These are phyloP conservation scores for Aspergillus campestris DNA, from an alignment of 495 filamentous ascomycete genomes.

Conservation along the genomic window DNA sequence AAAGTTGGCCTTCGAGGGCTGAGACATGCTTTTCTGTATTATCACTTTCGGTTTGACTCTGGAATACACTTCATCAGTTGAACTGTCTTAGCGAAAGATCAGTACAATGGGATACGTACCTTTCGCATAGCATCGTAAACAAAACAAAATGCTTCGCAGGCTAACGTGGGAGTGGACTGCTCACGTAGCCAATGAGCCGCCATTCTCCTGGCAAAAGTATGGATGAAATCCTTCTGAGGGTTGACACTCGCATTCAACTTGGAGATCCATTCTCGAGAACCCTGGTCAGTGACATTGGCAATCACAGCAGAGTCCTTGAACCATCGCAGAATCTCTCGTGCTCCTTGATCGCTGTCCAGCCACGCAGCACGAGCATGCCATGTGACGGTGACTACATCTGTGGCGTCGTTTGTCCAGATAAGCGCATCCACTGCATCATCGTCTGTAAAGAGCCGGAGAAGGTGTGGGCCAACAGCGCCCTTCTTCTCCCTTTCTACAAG, in stretches of 20 bases:
- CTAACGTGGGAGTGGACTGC: constrained; percentile 2
- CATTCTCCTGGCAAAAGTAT: constrained; percentile 8
- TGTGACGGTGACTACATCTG: background rate
- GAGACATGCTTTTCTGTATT: background rate
- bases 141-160: constrained; percentile 11
- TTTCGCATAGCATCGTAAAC: constrained; percentile 5
- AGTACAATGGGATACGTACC: constrained; percentile 2
- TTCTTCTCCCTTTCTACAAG: constrained; percentile 25
- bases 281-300: constrained; percentile 12
- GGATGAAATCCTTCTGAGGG: constrained; percentile 14
- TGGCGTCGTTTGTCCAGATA: constrained; percentile 15
- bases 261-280: constrained; percentile 6
- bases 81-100: too few relatives aligned
- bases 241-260: constrained; percentile 8
- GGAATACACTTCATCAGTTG: too few relatives aligned
- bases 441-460: constrained; percentile 24
- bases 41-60: too few relatives aligned
- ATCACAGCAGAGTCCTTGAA: constrained; percentile 25
- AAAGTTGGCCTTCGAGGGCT: background rate
- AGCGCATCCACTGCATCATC: constrained; percentile 22
- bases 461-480: constrained; percentile 20
- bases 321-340: constrained; percentile 23
- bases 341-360: constrained; percentile 20
- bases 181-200: constrained; percentile 12
- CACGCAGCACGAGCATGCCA: constrained; percentile 13